Base-by-base conservation (phyloP, 176 grass and related monocot genomes). In the Cymbopogon citratus region DNA sequence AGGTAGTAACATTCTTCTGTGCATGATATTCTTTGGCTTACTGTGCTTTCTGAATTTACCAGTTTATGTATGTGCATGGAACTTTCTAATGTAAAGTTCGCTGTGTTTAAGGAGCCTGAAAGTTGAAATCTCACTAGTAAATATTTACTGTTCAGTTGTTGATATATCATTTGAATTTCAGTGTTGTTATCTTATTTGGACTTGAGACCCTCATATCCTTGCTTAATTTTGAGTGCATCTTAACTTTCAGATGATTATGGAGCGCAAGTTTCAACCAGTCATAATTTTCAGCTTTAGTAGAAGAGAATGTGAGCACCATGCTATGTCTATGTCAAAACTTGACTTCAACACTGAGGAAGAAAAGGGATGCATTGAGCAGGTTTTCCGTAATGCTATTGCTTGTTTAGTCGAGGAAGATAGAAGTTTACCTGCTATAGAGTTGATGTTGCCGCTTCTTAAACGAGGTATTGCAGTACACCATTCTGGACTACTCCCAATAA, bases 261-360 rank as follows among this genome's bases (percentile, higher is more conserved):
- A 99, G 83, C 89, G 89, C 73, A 94, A 95, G 77, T 99, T 95
- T 84, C 92, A 99, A 80, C 95, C 95, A 29, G 95, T 95, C 71
- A 98, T 94, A 79, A 87, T 98, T 87, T 98, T 98, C 84, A 94
- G 95, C 75, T 98, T 98, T 80, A 98, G 95, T 85, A 95, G 95
- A 85, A 93, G 90, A 71, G 95, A 98, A 79, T 98, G 95, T 74
- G 92, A 98, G 67, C 92, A 98, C 34, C 90, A 94, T 80, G 95
- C 95, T 28, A 93, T 99, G 96, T 95, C 96, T 23, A 98, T 98
- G 92, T 87, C 95, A 78, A 98, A 98, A 81, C 95, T 98, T 86
- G 92, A 98, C 80, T 98, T 98, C 82, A 98, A 91, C 80, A 88
- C 84, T 71, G 86, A 98, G 60, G 95, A 98, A 14, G 95, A 98